Percentiles rank a stretch among this genome's conserved stretches.
These are phyloP conservation scores for Penicillium sp. DNA, from an alignment of 2,329 filamentous ascomycete genomes.

Conservation along the genomic window DNA sequence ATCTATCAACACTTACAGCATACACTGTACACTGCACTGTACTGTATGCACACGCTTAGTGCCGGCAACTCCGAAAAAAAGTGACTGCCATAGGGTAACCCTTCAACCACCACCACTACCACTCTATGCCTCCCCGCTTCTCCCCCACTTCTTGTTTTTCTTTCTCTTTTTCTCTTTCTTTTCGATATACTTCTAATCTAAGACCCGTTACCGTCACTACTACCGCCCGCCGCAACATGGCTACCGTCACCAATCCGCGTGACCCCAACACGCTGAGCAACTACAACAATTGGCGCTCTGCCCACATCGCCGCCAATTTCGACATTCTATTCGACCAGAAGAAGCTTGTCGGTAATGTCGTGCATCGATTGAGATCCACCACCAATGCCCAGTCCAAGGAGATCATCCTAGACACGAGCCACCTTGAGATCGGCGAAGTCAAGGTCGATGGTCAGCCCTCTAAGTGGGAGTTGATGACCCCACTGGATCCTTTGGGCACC, in stretches of 20 bases:
- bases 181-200: background rate
- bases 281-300: conserved; percentile 84
- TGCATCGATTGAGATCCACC: conserved; percentile 75
- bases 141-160: conserved; percentile 6
- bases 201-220: conserved; percentile 6
- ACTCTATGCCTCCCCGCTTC: conserved; percentile 13
- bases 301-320: conserved; percentile 80
- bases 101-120: background rate
- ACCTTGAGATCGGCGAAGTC: conserved; percentile 73
- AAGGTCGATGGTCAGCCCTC: conserved; percentile 67
- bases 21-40: background rate
- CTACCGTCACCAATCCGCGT: conserved; percentile 55
- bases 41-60: conserved; percentile 12
- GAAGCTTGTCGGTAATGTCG: conserved; percentile 75
- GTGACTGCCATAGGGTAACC: background rate
- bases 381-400: conserved; percentile 73
- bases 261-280: conserved; percentile 93
- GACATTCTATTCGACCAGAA: conserved; percentile 82
- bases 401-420: conserved; percentile 87
- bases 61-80: conserved; percentile 11
- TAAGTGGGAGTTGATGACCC: conserved; percentile 72
- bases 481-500: conserved; percentile 69
- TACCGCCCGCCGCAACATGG: conserved; percentile 37
- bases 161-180: background rate
- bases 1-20: no score